Base-by-base conservation (phyloP, 2,329 filamentous ascomycete genomes). In the Penicillium sp. region DNA sequence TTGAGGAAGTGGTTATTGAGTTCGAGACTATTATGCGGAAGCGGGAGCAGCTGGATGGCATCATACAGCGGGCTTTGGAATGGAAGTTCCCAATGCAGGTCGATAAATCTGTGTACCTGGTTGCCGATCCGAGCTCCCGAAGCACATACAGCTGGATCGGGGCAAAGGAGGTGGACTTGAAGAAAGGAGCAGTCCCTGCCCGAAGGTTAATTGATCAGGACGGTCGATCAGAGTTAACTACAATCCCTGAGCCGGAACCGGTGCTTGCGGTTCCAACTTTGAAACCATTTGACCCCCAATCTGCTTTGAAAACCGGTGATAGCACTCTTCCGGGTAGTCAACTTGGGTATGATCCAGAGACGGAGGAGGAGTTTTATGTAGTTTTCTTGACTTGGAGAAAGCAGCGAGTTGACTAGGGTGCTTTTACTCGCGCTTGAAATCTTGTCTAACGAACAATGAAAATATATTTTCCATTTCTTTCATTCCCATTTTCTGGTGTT, bases 1-100 rank as follows among this genome's bases (percentile, higher is more conserved):
- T 64, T 4, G 51, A 62, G 31, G 59, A 57, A 18, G 44, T 70
- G 5, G 62, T 65, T 22, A 59, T 70, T 20, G 68, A 71, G 40
- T 66, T 70, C 25, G 68, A 70, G 57, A 69, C 62, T 1, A 45
- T 64, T 6, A 57, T 56, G 56, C 35, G 43, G 22, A 68, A 68
- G 51, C 64, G 55, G 49, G 51, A 43, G 29, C 60, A 70, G 44
- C 49, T 71, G 14, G 60, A 70, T 33, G 55, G 45, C 2, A 64
- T 68, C 15, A 41, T 64, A 5, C 56, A 62, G 26, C 56, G 44
- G 56, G 68, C 65, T 18, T 51, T 58, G 11, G 25, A 52, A 2
- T 70, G 68, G 67, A 64, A 54, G 11, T 59, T 59, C 14, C 57
- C 53, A 3, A 37, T 55, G 31, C 18, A 55, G 29, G 26, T 12